phyloP scores from a whole-genome alignment of 2,329 filamentous ascomycete genomes.

The Thielaviopsis punctulata region DNA sequence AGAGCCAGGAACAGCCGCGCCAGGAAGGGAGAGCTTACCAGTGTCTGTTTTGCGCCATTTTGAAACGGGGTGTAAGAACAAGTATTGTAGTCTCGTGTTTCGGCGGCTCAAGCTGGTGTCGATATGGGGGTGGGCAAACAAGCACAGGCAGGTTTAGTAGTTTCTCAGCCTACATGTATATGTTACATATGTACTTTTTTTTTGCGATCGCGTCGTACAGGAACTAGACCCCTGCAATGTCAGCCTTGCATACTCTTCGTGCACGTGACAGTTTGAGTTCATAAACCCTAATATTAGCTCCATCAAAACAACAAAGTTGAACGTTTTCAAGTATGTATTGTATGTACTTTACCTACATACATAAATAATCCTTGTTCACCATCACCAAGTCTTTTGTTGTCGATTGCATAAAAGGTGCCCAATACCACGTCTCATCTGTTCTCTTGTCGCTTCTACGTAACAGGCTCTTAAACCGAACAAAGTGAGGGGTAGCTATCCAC shows the following conservation, averaged over 20 bases:
- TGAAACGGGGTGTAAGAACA: constrained; percentile 15
- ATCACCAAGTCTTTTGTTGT: too few relatives aligned
- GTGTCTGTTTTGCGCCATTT: constrained; percentile 54
- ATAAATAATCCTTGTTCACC: too few relatives aligned
- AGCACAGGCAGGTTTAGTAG: background rate
- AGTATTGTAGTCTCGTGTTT: background rate
- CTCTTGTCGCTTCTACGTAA: background rate
- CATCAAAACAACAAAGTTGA: too few relatives aligned
- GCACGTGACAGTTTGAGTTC: background rate
- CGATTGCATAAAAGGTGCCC: too few relatives aligned
- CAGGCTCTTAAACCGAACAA: background rate
- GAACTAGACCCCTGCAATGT: background rate
- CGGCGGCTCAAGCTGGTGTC: background rate
- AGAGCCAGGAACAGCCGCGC: background rate
- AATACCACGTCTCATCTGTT: background rate
- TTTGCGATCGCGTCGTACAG: background rate
- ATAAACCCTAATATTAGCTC: background rate
- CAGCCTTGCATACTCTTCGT: background rate
- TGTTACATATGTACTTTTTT: background rate
- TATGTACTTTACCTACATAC: too few relatives aligned
- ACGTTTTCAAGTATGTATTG: too few relatives aligned
- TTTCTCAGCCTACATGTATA: background rate
- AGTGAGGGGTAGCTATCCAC: background rate
- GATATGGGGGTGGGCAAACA: background rate
- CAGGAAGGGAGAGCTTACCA: constrained; percentile 38